Base-by-base conservation (phyloP, 1,284 basidiomycete species). In the Cryptococcus jaspeensis region DNA sequence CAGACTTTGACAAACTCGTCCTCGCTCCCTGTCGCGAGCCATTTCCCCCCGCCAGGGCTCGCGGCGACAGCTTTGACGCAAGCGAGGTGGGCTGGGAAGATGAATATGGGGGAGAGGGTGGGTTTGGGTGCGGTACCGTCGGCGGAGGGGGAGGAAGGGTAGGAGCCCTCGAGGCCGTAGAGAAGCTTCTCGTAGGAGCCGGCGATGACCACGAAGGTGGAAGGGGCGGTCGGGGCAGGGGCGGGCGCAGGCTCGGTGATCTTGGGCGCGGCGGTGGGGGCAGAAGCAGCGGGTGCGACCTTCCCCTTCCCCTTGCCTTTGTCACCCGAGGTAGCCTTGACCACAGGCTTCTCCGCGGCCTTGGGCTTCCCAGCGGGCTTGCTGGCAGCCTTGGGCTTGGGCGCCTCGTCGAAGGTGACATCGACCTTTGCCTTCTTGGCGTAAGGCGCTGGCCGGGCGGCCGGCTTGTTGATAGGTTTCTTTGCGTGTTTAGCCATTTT, bases 1-100 rank as follows among this genome's bases (percentile, higher is more conserved):
- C 95, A 98, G n/a, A 98, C 87, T 75, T 97, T 97, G 71, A 98
- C 81, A 54, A 93, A 89, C 78, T 98, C 95, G 74, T 99, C 95
- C 35, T 90, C 85, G 61, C 90, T 92, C 0, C 93, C 95, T 0
- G 90, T 94, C 4, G 92, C 94, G 15, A 98, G 82, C 91, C 92
- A 98, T 78, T 96, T 97, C 1, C 91, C 92, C 5, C 28, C 28
- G 36, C 90, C 90, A 1, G 92, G 90, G 1, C 88, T 89, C 0
- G 89, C 87, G 1, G 91, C 89, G 5, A 95, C 87, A 9, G 90
- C 85, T 69, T 93, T 92, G 59, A 98, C 88, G 66, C 87, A 93
- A 1, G 90, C 92, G 37, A 95, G 85, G 77, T 98, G 95, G 0
- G 95, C 95, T 35, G 95, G 93, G 79, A 98, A 98, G 60, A 93